These are phyloP conservation scores for Geranium incanum DNA, from an alignment of 441 rosid genomes.

Conservation along the genomic window DNA sequence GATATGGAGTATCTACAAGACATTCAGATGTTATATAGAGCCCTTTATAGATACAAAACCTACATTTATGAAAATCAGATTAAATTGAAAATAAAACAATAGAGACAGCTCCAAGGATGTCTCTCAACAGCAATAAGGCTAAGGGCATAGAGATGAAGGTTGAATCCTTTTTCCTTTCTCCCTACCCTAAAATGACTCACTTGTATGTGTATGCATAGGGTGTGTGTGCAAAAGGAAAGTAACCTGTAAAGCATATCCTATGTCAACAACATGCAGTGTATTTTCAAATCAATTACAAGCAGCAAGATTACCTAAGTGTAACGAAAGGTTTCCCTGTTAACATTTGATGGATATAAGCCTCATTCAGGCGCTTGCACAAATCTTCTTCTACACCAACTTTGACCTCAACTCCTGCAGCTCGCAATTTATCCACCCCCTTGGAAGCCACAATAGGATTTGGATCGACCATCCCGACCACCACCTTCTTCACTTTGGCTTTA, in stretches of 20 bases:
- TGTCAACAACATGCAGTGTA: neutral
- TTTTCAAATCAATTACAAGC: neutral
- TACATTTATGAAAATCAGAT: neutral
- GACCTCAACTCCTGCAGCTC: conserved; percentile 69
- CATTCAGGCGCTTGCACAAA: conserved; percentile 66
- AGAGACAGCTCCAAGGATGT: no score
- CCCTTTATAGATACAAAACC: neutral
- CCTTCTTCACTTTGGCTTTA: conserved; percentile 78
- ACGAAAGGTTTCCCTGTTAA: conserved; percentile 60
- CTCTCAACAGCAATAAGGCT: no score
- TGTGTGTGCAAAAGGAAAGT: neutral
- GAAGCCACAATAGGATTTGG: conserved; percentile 86
- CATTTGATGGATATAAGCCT: conserved; percentile 68
- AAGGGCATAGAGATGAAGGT: no score
- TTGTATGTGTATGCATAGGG: no score
- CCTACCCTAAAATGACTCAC: no score
- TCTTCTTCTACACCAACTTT: conserved; percentile 68
- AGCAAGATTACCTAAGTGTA: conserved; percentile 48
- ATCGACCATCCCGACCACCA: conserved; percentile 87
- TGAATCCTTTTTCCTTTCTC: no score
- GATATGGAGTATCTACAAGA: conserved; percentile 65
- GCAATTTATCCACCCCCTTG: conserved; percentile 53
- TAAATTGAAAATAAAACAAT: neutral
- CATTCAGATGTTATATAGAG: conserved; percentile 15
- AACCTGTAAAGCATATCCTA: neutral